A percentile compares a stretch with the other conserved stretches of the same genome.
Conservation (phyloP, 1,284 basidiomycete genomes). For the Naganishia sp. region DNA sequence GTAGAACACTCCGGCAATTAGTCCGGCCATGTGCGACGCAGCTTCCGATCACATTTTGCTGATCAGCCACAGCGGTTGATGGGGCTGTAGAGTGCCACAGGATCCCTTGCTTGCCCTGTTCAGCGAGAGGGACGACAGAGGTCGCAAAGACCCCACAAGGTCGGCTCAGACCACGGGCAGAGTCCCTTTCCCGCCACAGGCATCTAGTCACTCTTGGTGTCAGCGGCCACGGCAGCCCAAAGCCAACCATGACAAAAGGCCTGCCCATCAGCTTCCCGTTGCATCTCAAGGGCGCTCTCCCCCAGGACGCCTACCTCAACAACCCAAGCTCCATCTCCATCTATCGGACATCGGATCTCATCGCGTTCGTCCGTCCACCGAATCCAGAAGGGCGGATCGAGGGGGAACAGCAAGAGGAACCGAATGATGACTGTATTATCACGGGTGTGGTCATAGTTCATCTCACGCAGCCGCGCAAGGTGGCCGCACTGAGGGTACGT, state of each 20-base stretch:
- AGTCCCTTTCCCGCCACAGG: not conserved
- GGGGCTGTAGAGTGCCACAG: no score
- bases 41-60: not conserved
- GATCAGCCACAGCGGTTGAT: not conserved
- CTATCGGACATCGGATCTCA: conserved; percentile 31
- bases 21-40: no score
- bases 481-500: conserved; percentile 24
- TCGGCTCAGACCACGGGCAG: not conserved
- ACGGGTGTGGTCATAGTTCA: conserved; percentile 32
- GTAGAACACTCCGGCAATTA: not conserved
- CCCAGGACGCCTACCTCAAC: conserved; percentile 24
- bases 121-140: no score
- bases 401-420: conserved; percentile 1
- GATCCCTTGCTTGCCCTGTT: no score
- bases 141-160: not conserved
- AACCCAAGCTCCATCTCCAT: conserved; percentile 31
- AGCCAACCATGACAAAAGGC: conserved; percentile 16
- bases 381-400: not conserved
- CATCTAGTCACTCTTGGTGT: not conserved
- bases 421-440: conserved; percentile 25
- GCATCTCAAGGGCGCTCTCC: conserved; percentile 10
- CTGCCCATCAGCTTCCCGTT: conserved; percentile 19
- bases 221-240: not conserved
- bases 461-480: conserved; percentile 25
- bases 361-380: conserved; percentile 23